Percentiles rank a stretch among this genome's conserved stretches.
Conservation (phyloP, 805 yeast species). For the Saccharomycopsis sp. region DNA sequence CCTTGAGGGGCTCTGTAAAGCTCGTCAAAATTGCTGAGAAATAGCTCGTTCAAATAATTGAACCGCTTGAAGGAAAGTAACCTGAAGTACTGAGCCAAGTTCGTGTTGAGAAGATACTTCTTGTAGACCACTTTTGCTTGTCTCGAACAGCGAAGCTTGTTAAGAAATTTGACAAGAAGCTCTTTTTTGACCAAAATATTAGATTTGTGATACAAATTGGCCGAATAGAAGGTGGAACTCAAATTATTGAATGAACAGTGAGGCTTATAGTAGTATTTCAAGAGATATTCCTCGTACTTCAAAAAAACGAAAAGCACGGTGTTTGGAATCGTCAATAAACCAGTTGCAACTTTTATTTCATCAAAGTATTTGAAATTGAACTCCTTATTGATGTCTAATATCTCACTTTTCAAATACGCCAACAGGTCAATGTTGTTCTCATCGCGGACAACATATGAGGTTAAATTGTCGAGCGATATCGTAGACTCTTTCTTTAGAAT, state of each 20-base stretch:
- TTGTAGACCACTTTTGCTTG: slow-evolving; percentile 8
- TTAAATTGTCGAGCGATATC: neutral
- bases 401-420: slow-evolving; percentile 12
- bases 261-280: slow-evolving; percentile 11
- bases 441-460: neutral
- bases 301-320: slow-evolving; percentile 13
- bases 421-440: slow-evolving; percentile 13
- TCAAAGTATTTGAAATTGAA: slow-evolving; percentile 15
- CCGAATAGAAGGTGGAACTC: slow-evolving; percentile 9
- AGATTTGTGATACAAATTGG: slow-evolving; percentile 6
- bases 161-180: slow-evolving; percentile 11
- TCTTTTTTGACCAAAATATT: slow-evolving; percentile 4
- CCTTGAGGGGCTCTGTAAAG: slow-evolving; percentile 4
- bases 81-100: slow-evolving; percentile 13
- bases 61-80: slow-evolving; percentile 16
- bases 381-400: slow-evolving; percentile 10
- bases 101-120: slow-evolving; percentile 9
- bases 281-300: slow-evolving; percentile 16
- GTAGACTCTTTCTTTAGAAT: neutral
- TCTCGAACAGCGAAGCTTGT: slow-evolving; percentile 6
- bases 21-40: slow-evolving; percentile 8
- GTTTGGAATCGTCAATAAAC: slow-evolving; percentile 17
- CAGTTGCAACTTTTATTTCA: slow-evolving; percentile 15
- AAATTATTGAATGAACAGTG: slow-evolving; percentile 9
- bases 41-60: slow-evolving; percentile 17